These are phyloP conservation scores for Cryptosporidium parvum DNA, from an alignment of 169 alveolate genomes.

Conservation along the genomic window DNA sequence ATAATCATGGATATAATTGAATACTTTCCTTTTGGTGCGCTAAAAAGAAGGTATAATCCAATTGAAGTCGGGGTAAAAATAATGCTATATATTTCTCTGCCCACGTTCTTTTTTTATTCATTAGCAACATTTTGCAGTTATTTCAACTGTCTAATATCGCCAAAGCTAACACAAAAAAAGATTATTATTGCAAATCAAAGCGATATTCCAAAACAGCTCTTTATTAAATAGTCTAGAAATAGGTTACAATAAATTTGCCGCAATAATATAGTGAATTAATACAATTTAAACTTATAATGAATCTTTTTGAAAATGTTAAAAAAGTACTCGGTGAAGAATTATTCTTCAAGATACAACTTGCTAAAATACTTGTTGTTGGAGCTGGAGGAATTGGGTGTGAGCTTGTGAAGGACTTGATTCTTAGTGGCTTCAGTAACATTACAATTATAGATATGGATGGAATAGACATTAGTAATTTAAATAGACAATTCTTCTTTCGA, in stretches of 20 bases:
- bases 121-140: slow-evolving; percentile 45
- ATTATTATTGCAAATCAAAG: slow-evolving; percentile 57
- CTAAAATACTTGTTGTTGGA: slow-evolving; percentile 91
- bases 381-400: slow-evolving; percentile 99
- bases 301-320: slow-evolving; percentile 30
- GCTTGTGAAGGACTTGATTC: slow-evolving; percentile 93
- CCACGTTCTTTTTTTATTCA: slow-evolving; percentile 56
- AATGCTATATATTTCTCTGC: slow-evolving; percentile 39
- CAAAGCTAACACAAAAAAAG: slow-evolving; percentile 42
- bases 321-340: slow-evolving; percentile 75
- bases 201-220: slow-evolving; percentile 51
- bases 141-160: slow-evolving; percentile 33
- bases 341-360: slow-evolving; percentile 78
- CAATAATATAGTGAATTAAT: slow-evolving; percentile 37
- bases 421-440: slow-evolving; percentile 92
- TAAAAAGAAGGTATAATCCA: slow-evolving; percentile 61
- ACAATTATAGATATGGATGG: slow-evolving; percentile 96
- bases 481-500: slow-evolving; percentile 97
- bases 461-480: slow-evolving; percentile 95
- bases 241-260: neutral
- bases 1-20: slow-evolving; percentile 66
- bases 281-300: slow-evolving; percentile 24
- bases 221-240: neutral
- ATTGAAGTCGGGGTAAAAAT: slow-evolving; percentile 37
- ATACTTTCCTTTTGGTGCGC: slow-evolving; percentile 68